Base-by-base conservation (phyloP, 2,329 filamentous ascomycete genomes). In the Phialophora chinensis region DNA sequence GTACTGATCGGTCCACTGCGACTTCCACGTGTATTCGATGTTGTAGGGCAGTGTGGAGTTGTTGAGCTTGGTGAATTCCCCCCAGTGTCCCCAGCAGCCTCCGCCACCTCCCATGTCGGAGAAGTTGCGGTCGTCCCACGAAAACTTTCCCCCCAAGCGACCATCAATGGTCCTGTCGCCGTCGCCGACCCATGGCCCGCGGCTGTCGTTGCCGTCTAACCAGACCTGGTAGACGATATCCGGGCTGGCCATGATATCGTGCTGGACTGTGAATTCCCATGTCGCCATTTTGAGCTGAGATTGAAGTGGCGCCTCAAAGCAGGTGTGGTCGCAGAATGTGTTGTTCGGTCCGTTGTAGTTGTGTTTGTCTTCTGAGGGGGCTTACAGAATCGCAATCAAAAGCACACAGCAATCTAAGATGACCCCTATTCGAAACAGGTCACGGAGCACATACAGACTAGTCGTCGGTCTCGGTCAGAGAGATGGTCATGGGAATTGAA, bases 61-160 rank as follows among this genome's bases (percentile, higher is more conserved):
- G 42, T 52, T 20, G 20, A 60, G 10, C 23, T 60, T 23, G 23
- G 27, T n/a, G 29, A 60, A 60, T n/a, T 60, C 50, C 10, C 58
- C 58, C 58, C 42, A 50, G 29, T 60, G 58, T 4, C 58, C 58
- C 58, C 58, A 60, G 27, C 58, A 60, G 38, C 58, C 58, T 17
- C 44, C 44, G 5, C 58, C 58, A 14, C 58, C 58, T 14, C 58
- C 58, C 58, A 60, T 50, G 42, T 60, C 58, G 31, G 38, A 60
- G 25, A 60, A 60, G 44, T 60, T 50, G 20, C 25, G 58, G 27
- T 60, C 58, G 25, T 60, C 38, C 58, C 58, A 60, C 14, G 38
- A 49, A 23, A 60, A 60, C 20, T 49, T 25, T 3, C 58, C 58
- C 12, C 44, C 58, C 5, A 17, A n/a, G 11, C 42, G 58, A n/a